Evolutionary conservation across 768 basidiomycete species (phyloP).

Genomic region (Hypholoma fasciculare): DNA sequence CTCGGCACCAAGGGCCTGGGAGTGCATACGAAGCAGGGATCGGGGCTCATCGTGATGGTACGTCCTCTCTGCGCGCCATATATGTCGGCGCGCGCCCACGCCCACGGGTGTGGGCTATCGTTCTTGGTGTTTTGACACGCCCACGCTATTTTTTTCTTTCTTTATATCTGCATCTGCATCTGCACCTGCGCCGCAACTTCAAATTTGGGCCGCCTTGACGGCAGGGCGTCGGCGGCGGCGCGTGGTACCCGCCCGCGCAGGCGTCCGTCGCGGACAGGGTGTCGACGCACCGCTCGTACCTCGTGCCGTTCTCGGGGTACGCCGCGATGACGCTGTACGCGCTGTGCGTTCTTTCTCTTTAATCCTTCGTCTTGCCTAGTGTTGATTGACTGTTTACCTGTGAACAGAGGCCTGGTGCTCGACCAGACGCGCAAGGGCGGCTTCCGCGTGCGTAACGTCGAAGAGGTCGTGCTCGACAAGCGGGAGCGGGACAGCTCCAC

Average conservation of each 20-base stretch:
- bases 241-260: constrained; percentile 69
- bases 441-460: constrained; percentile 50
- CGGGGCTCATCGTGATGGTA: constrained; percentile 66
- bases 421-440: constrained; percentile 47
- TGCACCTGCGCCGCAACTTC: too few relatives aligned
- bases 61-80: constrained; percentile 12
- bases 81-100: neutral
- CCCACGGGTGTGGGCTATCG: too few relatives aligned
- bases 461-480: constrained; percentile 31
- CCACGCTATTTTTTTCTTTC: too few relatives aligned
- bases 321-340: constrained; percentile 59
- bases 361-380: too few relatives aligned
- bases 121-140: too few relatives aligned
- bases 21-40: constrained; percentile 58
- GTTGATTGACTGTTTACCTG: constrained; percentile 1
- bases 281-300: constrained; percentile 54
- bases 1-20: constrained; percentile 66
- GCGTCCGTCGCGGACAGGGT: constrained; percentile 51
- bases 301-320: constrained; percentile 62
- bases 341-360: constrained; percentile 37
- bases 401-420: constrained; percentile 49
- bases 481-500: neutral
- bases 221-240: constrained; percentile 59
- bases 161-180: too few relatives aligned
- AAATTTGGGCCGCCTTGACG: neutral